Percentiles rank a stretch among this genome's conserved stretches.
phyloP scores from a whole-genome alignment of 257 asterid species.

The Fraxinus quadrangulata region DNA sequence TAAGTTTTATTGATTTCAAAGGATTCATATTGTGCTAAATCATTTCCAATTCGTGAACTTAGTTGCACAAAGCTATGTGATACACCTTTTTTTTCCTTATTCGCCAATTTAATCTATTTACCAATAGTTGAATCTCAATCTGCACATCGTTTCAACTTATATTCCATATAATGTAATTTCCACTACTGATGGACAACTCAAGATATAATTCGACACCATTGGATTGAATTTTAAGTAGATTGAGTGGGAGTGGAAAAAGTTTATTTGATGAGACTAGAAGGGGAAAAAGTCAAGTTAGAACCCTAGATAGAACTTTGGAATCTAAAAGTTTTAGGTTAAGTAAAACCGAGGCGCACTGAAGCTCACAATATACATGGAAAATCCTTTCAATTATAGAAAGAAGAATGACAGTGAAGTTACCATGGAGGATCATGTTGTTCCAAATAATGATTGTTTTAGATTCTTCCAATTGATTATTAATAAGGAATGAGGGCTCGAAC shows the following conservation, averaged over 20 bases:
- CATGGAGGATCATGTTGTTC: background rate
- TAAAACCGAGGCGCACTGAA: background rate
- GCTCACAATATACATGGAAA: background rate
- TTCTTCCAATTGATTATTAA: background rate
- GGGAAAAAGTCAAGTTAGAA: background rate
- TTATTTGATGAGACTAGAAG: background rate
- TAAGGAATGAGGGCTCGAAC: background rate
- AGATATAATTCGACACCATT: background rate
- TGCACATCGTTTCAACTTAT: too few relatives aligned
- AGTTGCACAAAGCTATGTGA: background rate
- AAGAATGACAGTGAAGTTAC: too few relatives aligned
- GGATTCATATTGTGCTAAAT: background rate
- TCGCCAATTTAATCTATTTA: too few relatives aligned
- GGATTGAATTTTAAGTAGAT: background rate
- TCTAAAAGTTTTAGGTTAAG: background rate
- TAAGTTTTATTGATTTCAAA: background rate
- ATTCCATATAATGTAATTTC: background rate
- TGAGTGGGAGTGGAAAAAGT: background rate
- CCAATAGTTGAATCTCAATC: background rate
- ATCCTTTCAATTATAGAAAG: background rate
- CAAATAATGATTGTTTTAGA: too few relatives aligned
- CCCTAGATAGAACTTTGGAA: background rate
- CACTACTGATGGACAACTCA: background rate
- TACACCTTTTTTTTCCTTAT: background rate
- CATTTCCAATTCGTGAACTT: background rate